Evolutionary conservation across 176 grass and related monocot genomes (phyloP), one percentile per base, ranked within the genome.

Genomic region (Bonia amplexicaulis): DNA sequence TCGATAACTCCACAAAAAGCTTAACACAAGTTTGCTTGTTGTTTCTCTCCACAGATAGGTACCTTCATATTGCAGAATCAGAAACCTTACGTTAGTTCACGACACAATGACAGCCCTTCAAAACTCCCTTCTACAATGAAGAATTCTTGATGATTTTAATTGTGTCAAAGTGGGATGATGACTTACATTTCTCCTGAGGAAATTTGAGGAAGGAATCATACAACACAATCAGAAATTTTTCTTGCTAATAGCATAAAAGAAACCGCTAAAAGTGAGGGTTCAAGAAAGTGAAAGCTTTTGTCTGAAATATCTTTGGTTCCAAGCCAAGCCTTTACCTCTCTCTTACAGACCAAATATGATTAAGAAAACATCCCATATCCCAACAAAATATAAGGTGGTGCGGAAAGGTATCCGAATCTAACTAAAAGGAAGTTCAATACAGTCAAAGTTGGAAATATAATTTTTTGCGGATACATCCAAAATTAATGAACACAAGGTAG

Each of bases 21-120:
- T 96, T 99, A 87, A 99, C 90, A 29, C 61, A 92, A 29, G 94
- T 83, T 52, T 96, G 93, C 78, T 94, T 96, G 85, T 91, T 96
- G 75, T 94, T 96, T 89, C 88, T 99, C 88, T 99, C 96, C 82
- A 99, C 93, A 66, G 86, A 92, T 44, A 99, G 70, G 86, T 90
- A 90, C 96, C 96, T 96, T 87, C 84, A 80, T 2, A 86, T 79
- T 73, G 48, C 58, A 92, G 46, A 29, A 76, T 64, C 41, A 72
- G 0, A 76, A 73, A 74, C 27, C n/a, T 17, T 2, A 69, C 66
- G 44, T 89, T 76, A 89, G 62, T 52, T 67, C 8, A 48, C 37
- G 58, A 37, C 49, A 65, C 29, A 81, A 1, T 37, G 60, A 13
- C 22, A 55, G 39, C 35, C 5, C 67, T 69, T 42, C 83, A 71